A percentile compares a stretch with the other conserved stretches of the same genome.
Conservation (phyloP, 768 basidiomycete genomes). For the Trametes villosa region DNA sequence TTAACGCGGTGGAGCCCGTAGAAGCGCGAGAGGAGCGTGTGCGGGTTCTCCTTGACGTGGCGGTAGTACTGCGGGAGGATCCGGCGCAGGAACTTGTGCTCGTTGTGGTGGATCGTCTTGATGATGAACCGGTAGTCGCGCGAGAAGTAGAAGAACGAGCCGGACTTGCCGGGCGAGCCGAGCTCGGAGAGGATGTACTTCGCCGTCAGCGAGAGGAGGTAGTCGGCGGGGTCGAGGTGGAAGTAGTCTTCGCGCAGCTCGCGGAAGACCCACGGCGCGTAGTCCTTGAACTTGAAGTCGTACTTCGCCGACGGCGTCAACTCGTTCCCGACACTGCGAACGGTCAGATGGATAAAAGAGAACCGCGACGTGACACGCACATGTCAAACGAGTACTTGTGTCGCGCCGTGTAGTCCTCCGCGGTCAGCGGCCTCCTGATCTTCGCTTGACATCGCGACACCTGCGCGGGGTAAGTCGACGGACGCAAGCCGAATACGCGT, state of each 20-base stretch:
- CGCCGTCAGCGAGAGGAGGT: constrained; percentile 92
- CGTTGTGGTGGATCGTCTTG: constrained; percentile 95
- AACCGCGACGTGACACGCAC: constrained; percentile 48
- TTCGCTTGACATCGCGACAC: constrained; percentile 97
- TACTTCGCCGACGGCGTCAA: constrained; percentile 97
- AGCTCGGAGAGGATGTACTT: constrained; percentile 98
- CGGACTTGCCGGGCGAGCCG: constrained; percentile 97
- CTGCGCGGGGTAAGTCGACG: constrained; percentile 41
- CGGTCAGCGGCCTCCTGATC: constrained; percentile 80
- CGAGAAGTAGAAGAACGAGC: constrained; percentile 99
- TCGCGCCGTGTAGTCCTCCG: constrained; percentile 83
- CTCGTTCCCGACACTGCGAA: constrained; percentile 87
- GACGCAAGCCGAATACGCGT: not conserved
- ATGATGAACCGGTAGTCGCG: constrained; percentile 99
- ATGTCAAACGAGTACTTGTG: constrained; percentile 99
- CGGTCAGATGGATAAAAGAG: not conserved
- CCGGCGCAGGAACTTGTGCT: constrained; percentile 89
- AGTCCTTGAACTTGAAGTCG: constrained; percentile 99
- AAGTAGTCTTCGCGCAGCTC: constrained; percentile 94
- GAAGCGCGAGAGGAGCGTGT: constrained; percentile 91
- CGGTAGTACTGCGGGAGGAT: constrained; percentile 85
- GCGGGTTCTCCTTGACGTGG: constrained; percentile 89
- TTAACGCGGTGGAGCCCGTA: constrained; percentile 98
- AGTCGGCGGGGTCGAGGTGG: constrained; percentile 95
- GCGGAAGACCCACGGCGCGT: constrained; percentile 97